phyloP scores from a whole-genome alignment of 2,329 filamentous ascomycete genomes.

The Colletotrichum costaricense region DNA sequence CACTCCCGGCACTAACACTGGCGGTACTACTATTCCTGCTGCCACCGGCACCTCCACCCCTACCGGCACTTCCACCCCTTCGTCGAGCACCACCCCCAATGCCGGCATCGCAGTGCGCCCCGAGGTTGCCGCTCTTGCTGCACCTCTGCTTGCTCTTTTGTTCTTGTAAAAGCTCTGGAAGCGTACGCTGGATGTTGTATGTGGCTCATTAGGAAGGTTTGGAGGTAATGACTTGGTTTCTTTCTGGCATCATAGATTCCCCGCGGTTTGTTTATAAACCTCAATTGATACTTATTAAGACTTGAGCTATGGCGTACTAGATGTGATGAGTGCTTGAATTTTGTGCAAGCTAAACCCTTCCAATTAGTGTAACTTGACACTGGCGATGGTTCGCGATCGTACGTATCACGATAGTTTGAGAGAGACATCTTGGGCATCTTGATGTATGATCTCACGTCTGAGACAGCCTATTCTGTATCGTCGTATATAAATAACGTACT shows the following conservation, averaged over 20 bases:
- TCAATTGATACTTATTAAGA: slow-evolving; percentile 14
- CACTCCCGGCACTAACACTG: slow-evolving; percentile 55
- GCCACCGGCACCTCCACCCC: slow-evolving; percentile 34
- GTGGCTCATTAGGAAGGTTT: slow-evolving; percentile 18
- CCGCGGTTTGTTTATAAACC: slow-evolving; percentile 26
- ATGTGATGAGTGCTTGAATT: neutral
- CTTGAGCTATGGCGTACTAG: neutral
- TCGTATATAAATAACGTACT: no score
- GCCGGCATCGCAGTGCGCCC: slow-evolving; percentile 33
- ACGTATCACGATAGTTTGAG: no score
- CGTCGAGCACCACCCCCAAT: slow-evolving; percentile 44
- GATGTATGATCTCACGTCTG: no score
- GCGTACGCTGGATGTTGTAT: slow-evolving; percentile 2
- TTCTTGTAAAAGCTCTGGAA: slow-evolving; percentile 30
- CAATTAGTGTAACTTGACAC: neutral
- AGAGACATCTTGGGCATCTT: no score
- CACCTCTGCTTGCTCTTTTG: slow-evolving; percentile 33
- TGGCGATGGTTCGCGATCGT: no score
- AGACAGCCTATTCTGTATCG: no score
- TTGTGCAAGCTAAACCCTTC: neutral
- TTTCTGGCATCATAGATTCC: slow-evolving; percentile 32
- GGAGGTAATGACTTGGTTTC: slow-evolving; percentile 33
- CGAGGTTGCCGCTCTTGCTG: slow-evolving; percentile 17
- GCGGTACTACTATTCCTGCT: slow-evolving; percentile 31
- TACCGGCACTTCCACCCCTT: slow-evolving; percentile 11